Base-by-base conservation (phyloP, 148 eudicot genomes). In the Drosera capensis region DNA sequence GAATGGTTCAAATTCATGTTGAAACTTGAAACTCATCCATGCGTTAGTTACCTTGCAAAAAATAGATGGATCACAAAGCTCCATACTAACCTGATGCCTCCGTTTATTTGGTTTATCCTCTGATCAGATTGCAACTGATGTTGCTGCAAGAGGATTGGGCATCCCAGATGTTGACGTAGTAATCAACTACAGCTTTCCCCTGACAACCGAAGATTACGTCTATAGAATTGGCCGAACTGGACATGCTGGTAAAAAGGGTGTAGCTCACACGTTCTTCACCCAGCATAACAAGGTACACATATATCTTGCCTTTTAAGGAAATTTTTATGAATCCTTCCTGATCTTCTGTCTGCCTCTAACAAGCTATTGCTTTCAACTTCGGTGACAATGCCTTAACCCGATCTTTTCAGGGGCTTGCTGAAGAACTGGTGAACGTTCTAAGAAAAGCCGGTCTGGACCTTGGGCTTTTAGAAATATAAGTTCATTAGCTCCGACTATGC, bases 151-250 rank as follows among this genome's bases (percentile, higher is more conserved):
- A 62, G 99, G 99, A 60, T 61, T 92, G 74, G 99, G 85, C 72
- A 92, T 92, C 54, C 99, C 99, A 20, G 99, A 85, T 65, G 99
- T 92, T 43, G 99, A 92, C 66, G 94, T 77, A 25, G 99, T 92
- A 29, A 78, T 92, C 63, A 92, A 90, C 55, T 92, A 92, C 57
- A 85, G 95, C 54, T 92, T 92, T 48, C 99, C 99, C 2, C 88
- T 92, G 29, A 85, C 99, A 6, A 81, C 95, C 2, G 99, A 92
- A 71, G 99, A 85, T 72, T 92, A 92, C 53, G 99, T 92, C 59
- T 95, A 92, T 49, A 72, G 99, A 61, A 92, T 92, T 26, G 99
- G 99, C 50, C 74, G 99, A 64, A 92, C 99, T 14, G 99, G 99
- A 55, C 64, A 94, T 49, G 99, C 95, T 70, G 99, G 99, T 58